Base-by-base conservation (phyloP, 1,139 yeast species). In the Candida sp. region DNA sequence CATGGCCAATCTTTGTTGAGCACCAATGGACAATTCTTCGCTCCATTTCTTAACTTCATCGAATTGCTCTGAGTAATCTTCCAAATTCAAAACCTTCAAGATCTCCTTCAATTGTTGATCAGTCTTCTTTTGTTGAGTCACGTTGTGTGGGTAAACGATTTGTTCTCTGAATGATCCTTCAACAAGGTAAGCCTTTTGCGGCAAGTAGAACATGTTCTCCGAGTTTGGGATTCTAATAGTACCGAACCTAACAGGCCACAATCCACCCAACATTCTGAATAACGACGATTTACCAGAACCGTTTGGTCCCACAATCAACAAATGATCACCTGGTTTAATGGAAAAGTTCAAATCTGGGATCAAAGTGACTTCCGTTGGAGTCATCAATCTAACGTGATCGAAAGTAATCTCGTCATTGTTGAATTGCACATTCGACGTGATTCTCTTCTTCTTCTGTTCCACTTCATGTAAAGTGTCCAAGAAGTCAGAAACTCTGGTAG, bases 221-320 rank as follows among this genome's bases (percentile, higher is more conserved):
- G 85, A 75, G 40, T 80, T 80, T 8, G 97, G 97, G 46, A 90
- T 83, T 5, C 80, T 79, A 45, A 90, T 80, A 35, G 77, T 72
- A 32, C 90, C 86, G 28, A 73, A 80, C 47, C 82, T 81, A 26
- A 93, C 87, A 2, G 96, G 96, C 98, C 98, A 93, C 58, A 93
- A 77, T 0, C 97, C 97, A 50, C 98, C 98, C 47, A 93, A 78
- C 65, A 93, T 84, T 65, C 98, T 81, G 69, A 93, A 93, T 52
- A 93, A 73, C 0, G 98, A 92, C 0, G 97, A 91, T 69, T 93
- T 93, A 35, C 98, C 98, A 52, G 96, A 90, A 2, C 98, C 98
- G 65, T 93, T 93, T 7, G 98, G 98, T 0, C 98, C 98, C 6
- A 94, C 94, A 65, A 93, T 92, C 53, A 93, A 77, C 52, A 93